Percentiles rank a stretch among this genome's conserved stretches.
Evolutionary conservation across 2,329 filamentous ascomycete species (phyloP).

Genomic region (Scytalidium lignicola): DNA sequence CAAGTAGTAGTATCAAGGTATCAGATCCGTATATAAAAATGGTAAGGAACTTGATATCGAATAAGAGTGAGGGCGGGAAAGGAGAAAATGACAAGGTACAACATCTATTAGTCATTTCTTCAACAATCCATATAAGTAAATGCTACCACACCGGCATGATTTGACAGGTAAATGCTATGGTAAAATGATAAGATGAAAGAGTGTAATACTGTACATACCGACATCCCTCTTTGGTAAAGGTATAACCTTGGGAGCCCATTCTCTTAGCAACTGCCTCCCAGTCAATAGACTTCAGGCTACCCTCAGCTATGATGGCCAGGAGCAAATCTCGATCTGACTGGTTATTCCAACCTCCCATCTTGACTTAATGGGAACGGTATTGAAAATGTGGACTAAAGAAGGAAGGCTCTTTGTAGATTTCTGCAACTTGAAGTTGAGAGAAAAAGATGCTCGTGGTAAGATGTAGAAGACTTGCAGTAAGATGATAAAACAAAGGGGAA

Average conservation of each 20-base stretch:
- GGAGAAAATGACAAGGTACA: too few relatives aligned
- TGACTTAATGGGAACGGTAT: too few relatives aligned
- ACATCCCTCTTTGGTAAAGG: conserved; percentile 24
- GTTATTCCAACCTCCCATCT: conserved; percentile 15
- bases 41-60: too few relatives aligned
- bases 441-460: background rate
- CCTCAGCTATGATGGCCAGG: conserved; percentile 22
- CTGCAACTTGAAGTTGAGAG: background rate
- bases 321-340: conserved; percentile 24
- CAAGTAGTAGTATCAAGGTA: too few relatives aligned
- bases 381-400: too few relatives aligned
- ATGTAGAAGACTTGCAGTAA: background rate
- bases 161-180: background rate
- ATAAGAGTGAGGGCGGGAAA: too few relatives aligned
- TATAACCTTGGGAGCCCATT: conserved; percentile 18
- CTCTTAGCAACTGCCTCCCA: conserved; percentile 18
- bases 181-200: background rate
- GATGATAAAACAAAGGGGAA: background rate
- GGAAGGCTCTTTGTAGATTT: too few relatives aligned
- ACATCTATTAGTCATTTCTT: too few relatives aligned
- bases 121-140: too few relatives aligned
- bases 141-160: too few relatives aligned
- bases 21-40: too few relatives aligned
- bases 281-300: conserved; percentile 15
- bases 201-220: conserved; percentile 17